Percentiles rank a stretch among this genome's conserved stretches.
phyloP scores from a whole-genome alignment of 192 early-diverging fungal genomes.

The Podila clonocystis region DNA sequence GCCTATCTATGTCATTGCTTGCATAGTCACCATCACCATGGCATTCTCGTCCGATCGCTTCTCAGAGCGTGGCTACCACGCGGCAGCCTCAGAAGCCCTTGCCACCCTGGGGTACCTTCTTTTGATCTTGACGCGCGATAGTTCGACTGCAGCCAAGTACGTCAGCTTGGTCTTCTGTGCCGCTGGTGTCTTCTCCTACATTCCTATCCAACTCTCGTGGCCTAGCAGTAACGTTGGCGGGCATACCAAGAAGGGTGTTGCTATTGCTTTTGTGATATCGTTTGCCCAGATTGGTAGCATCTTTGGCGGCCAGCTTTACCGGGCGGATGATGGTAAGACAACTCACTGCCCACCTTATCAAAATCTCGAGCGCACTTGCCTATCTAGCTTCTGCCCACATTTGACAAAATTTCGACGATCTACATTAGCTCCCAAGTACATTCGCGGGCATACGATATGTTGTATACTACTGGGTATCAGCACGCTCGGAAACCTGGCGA shows the following conservation, averaged over 20 bases:
- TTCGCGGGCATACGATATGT: conserved; percentile 5
- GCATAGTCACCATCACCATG: background rate
- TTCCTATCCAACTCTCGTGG: conserved; percentile 57
- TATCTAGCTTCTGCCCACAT: background rate
- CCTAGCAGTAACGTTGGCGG: conserved; percentile 67
- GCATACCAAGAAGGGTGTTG: conserved; percentile 69
- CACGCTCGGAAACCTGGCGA: background rate
- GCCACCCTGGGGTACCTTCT: conserved; percentile 3
- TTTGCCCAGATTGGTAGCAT: conserved; percentile 73
- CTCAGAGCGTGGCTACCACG: conserved; percentile 10
- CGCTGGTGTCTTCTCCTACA: conserved; percentile 23
- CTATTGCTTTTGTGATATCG: conserved; percentile 64
- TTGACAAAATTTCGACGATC: background rate
- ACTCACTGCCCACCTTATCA: background rate
- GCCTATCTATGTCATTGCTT: conserved; percentile 1
- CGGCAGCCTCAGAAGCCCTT: background rate
- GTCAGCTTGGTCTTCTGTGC: conserved; percentile 4
- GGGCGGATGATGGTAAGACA: conserved; percentile 53
- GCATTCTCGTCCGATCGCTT: conserved; percentile 4
- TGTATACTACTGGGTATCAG: background rate
- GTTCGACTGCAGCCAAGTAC: conserved; percentile 23
- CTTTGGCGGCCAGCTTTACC: conserved; percentile 75
- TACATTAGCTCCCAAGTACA: conserved; percentile 1
- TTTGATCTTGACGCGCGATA: conserved; percentile 6
- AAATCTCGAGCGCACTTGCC: no score